These are phyloP conservation scores for Flaveria bidentis DNA, from an alignment of 129 eudicot genomes.

Conservation along the genomic window DNA sequence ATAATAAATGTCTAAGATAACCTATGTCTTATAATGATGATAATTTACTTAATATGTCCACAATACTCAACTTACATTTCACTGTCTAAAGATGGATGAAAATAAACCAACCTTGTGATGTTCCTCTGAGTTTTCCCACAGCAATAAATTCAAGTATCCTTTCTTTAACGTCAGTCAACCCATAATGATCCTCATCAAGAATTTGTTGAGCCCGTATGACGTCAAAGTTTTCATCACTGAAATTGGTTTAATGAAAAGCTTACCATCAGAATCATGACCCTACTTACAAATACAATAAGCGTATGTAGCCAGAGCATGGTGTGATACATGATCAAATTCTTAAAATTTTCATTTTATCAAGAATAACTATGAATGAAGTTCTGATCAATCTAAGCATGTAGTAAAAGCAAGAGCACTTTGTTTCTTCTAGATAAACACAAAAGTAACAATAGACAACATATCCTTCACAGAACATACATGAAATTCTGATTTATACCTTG, in stretches of 20 bases:
- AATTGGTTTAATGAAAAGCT: conserved; percentile 22
- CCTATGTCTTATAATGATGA: not conserved
- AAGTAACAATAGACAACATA: conserved; percentile 3
- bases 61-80: conserved; percentile 7
- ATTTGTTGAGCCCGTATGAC: conserved; percentile 78
- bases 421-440: conserved; percentile 3
- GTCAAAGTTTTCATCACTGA: conserved; percentile 94
- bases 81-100: not conserved
- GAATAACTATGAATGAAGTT: not conserved
- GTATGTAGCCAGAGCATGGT: conserved; percentile 17
- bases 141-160: conserved; percentile 98
- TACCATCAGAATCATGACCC: conserved; percentile 24
- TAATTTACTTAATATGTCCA: not conserved
- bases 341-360: not conserved
- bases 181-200: conserved; percentile 98
- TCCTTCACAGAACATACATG: conserved; percentile 13
- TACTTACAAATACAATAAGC: conserved; percentile 23
- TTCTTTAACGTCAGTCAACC: conserved; percentile 88
- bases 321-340: not conserved
- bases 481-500: conserved; percentile 1
- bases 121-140: conserved; percentile 95
- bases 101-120: conserved; percentile 77
- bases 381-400: not conserved
- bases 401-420: conserved; percentile 11
- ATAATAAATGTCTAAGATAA: not conserved